A percentile compares a stretch with the other conserved stretches of the same genome.
Conservation (phyloP, 2,329 filamentous ascomycete genomes). For the Drechslerella coelobrocha region DNA sequence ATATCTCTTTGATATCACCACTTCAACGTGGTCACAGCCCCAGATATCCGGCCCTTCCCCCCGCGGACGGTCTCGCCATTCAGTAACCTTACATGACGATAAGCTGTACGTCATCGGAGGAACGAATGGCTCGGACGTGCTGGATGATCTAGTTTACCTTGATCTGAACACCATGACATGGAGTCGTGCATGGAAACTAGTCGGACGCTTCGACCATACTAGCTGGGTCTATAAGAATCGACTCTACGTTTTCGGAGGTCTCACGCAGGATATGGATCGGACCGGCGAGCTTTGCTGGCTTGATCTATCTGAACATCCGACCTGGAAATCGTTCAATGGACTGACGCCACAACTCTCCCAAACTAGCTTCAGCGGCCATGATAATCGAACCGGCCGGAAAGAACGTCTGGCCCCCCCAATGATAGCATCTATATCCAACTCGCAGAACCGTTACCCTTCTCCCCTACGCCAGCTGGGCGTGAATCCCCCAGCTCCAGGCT, state of each 20-base stretch:
- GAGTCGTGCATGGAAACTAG: conserved; percentile 95
- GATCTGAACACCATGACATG: conserved; percentile 97
- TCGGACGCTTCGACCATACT: conserved; percentile 91
- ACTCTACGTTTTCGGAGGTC: conserved; percentile 94
- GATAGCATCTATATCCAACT: conserved; percentile 38
- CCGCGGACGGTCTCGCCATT: conserved; percentile 88
- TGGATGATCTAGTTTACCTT: conserved; percentile 95
- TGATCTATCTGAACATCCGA: conserved; percentile 87
- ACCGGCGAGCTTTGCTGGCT: conserved; percentile 97
- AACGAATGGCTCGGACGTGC: conserved; percentile 85
- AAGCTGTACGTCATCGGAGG: conserved; percentile 95
- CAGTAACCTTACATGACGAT: conserved; percentile 92
- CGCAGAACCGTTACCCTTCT: conserved; percentile 69
- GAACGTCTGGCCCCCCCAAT: conserved; percentile 32
- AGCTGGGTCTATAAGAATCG: conserved; percentile 89
- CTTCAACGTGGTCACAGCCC: conserved; percentile 93
- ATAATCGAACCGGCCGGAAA: conserved; percentile 47
- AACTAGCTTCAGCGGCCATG: conserved; percentile 31
- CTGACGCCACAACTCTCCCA: conserved; percentile 50
- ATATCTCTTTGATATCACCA: conserved; percentile 93
- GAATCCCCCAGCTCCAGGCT: conserved; percentile 66
- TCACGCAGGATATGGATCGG: conserved; percentile 96
- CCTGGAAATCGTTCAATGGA: conserved; percentile 69
- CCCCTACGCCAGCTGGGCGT: conserved; percentile 25
- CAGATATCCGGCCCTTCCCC: conserved; percentile 83